These are phyloP conservation scores for Heterobasidion parviporum DNA, from an alignment of 1,284 basidiomycete genomes.

Conservation along the genomic window DNA sequence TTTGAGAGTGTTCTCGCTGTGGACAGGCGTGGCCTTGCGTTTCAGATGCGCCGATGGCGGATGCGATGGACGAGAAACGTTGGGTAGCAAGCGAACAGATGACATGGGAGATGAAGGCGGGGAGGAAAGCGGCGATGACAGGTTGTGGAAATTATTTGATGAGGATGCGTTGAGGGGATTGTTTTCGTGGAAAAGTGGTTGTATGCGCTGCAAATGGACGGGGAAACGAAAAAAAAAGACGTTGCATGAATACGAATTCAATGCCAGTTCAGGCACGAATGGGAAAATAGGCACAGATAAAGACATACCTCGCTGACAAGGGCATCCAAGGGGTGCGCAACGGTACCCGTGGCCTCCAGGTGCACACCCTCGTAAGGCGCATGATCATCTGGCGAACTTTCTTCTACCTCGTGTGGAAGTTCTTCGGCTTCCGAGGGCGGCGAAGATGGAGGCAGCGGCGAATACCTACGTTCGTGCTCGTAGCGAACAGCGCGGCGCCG, in stretches of 20 bases:
- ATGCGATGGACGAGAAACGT: background rate
- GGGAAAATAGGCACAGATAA: background rate
- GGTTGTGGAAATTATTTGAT: background rate
- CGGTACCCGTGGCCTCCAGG: background rate
- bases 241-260: background rate
- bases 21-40: background rate
- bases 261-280: background rate
- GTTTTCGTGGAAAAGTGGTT: background rate
- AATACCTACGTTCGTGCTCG: background rate
- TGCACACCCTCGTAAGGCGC: background rate
- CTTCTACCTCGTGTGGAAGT: background rate
- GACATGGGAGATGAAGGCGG: background rate
- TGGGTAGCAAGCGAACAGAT: background rate
- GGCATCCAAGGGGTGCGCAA: background rate
- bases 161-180: background rate
- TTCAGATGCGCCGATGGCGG: background rate
- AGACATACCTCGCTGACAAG: background rate
- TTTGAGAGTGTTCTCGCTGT: background rate
- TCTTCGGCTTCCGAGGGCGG: constrained; percentile 9
- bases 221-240: too few species aligned
- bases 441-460: constrained; percentile 13
- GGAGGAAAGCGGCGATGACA: background rate
- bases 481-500: background rate
- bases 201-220: background rate
- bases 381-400: background rate